These are phyloP conservation scores for Agrocybe chaxingu DNA, from an alignment of 768 basidiomycete genomes.

Conservation along the genomic window DNA sequence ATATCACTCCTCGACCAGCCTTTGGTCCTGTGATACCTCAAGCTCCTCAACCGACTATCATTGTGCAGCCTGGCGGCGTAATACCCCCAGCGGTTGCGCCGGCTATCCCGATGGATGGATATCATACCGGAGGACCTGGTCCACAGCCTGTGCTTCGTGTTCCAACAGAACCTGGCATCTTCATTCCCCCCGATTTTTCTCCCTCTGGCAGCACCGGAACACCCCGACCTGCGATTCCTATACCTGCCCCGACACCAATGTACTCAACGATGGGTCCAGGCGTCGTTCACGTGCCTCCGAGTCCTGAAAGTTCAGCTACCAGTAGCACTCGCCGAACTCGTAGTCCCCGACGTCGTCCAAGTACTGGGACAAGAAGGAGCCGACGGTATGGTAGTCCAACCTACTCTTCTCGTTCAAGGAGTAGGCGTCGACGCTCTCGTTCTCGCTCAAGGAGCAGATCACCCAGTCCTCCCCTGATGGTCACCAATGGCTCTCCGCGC, in stretches of 20 bases:
- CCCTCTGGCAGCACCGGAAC: constrained; percentile 10
- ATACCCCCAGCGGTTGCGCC: constrained; percentile 9
- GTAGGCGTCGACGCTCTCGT: constrained; percentile 5
- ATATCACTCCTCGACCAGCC: constrained; percentile 13
- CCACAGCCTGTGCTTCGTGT: constrained; percentile 7
- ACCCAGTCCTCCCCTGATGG: constrained; percentile 9
- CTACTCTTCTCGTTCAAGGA: constrained; percentile 5
- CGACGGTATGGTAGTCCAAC: constrained; percentile 5
- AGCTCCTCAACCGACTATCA: constrained; percentile 9
- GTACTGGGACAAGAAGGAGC: constrained; percentile 12
- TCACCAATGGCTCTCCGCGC: constrained; percentile 14
- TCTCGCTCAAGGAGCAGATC: not conserved
- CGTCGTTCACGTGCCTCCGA: constrained; percentile 9
- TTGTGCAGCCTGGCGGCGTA: constrained; percentile 10
- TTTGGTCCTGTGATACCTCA: constrained; percentile 17
- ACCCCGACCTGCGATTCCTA: constrained; percentile 8
- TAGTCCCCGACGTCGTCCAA: constrained; percentile 13
- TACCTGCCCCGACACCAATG: not conserved
- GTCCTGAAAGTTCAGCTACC: constrained; percentile 6
- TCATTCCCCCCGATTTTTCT: constrained; percentile 19
- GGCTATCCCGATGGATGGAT: constrained; percentile 15
- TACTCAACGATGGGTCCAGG: constrained; percentile 14
- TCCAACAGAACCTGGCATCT: not conserved
- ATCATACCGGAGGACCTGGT: constrained; percentile 13
- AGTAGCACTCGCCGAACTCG: constrained; percentile 8